phyloP scores from a whole-genome alignment of 371 early-diverging fungal species.

The Syncephalastrum racemosum region DNA sequence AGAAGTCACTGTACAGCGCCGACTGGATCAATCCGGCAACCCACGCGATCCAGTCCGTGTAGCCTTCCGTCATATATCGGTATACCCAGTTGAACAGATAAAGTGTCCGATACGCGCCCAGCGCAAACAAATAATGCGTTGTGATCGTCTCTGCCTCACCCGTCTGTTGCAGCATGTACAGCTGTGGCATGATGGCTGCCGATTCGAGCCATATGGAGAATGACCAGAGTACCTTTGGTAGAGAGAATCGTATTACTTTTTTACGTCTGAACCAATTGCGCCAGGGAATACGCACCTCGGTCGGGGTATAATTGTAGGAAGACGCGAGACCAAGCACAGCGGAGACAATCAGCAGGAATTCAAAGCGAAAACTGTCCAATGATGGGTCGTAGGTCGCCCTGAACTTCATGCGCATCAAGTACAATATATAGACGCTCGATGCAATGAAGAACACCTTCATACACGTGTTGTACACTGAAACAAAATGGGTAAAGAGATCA shows the following conservation, averaged over 20 bases:
- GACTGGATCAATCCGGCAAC: constrained; percentile 94
- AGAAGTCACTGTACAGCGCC: constrained; percentile 96
- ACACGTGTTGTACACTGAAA: constrained; percentile 89
- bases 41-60: constrained; percentile 75
- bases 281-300: constrained; percentile 49
- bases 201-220: constrained; percentile 97
- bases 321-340: constrained; percentile 70
- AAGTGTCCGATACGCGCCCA: constrained; percentile 95
- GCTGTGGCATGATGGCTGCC: constrained; percentile 98
- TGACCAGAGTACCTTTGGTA: constrained; percentile 76
- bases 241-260: too few relatives aligned
- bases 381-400: constrained; percentile 90
- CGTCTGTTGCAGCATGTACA: constrained; percentile 93
- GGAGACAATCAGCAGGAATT: constrained; percentile 77
- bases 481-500: constrained; percentile 78
- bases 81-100: constrained; percentile 98
- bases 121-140: constrained; percentile 95
- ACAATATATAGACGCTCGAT: constrained; percentile 86
- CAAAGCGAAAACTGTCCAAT: constrained; percentile 89
- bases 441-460: constrained; percentile 97
- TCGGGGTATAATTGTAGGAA: constrained; percentile 65
- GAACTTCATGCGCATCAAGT: constrained; percentile 84
- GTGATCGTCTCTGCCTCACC: constrained; percentile 99
- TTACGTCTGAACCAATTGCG: too few relatives aligned
- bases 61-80: constrained; percentile 75